Conservation (phyloP, 1,284 basidiomycete species). For the Megacollybia platyphylla region DNA sequence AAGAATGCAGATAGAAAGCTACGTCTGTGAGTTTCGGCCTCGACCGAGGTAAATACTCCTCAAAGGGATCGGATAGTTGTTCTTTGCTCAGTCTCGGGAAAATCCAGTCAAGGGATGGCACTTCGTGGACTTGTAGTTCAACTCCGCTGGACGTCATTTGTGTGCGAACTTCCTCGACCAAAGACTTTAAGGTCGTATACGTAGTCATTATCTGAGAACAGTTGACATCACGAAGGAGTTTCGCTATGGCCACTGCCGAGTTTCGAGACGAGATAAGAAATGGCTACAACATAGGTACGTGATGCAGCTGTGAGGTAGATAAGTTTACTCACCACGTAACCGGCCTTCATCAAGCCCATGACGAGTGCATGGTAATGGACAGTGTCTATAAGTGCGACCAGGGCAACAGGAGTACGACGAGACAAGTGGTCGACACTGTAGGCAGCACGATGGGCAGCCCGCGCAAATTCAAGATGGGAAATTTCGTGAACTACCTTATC, state of each 20-base stretch:
- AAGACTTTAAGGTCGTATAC: slow-evolving; percentile 10
- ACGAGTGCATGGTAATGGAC: slow-evolving; percentile 17
- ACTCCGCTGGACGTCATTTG: slow-evolving; percentile 4
- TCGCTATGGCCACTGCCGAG: slow-evolving; percentile 16
- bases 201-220: slow-evolving; percentile 20
- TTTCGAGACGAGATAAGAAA: slow-evolving; percentile 24
- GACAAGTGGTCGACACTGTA: slow-evolving; percentile 8
- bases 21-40: slow-evolving; percentile 6
- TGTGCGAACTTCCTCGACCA: slow-evolving; percentile 15
- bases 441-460: slow-evolving; percentile 17
- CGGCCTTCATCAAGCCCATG: slow-evolving; percentile 16
- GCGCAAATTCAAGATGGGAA: slow-evolving; percentile 16
- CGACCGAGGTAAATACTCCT: slow-evolving; percentile 11
- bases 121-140: slow-evolving; percentile 16
- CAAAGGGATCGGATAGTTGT: slow-evolving; percentile 10
- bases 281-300: slow-evolving; percentile 8
- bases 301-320: too few species aligned
- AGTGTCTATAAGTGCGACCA: slow-evolving; percentile 17
- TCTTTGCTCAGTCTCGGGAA: slow-evolving; percentile 18
- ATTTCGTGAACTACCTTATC: slow-evolving; percentile 8
- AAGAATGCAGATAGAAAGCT: slow-evolving; percentile 15
- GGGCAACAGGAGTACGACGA: slow-evolving; percentile 11
- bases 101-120: slow-evolving; percentile 13
- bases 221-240: slow-evolving; percentile 16
- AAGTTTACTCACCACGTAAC: slow-evolving; percentile 14